Evolutionary conservation across 805 yeast genomes (phyloP), one percentile per base, ranked within the genome.

Genomic region (Henningerozyma blattae): DNA sequence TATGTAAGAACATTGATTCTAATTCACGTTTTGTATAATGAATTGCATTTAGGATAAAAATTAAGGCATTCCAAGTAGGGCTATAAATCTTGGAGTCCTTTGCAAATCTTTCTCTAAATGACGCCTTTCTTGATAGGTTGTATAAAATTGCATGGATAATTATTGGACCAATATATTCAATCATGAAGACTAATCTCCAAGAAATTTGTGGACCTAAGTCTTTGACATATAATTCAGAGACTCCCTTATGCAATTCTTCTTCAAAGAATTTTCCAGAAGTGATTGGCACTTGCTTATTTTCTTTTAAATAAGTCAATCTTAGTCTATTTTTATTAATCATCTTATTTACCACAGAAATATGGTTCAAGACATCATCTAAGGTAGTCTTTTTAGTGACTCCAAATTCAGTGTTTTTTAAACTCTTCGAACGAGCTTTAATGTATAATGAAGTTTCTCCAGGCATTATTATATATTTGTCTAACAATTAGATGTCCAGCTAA

Each of bases 131-230:
- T 8, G 59, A 49, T 31, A 59, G 53, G 35, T 56, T 66, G 54
- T 74, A 89, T 35, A 81, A 62, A 14, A 84, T 36, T 1, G 84
- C 70, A 56, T 87, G 95, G 48, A 89, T 67, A 27, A 87, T 30
- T 36, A 91, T 62, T 8, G 98, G 98, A 3, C 97, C 97, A 14
- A 82, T 46, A 54, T 91, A 91, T 61, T 91, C 98, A 42, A 84
- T 62, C 34, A 84, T 46, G 52, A 77, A 91, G n/a, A 89, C 97
- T 3, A 85, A 70, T 59, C 81, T 72, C 95, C 96, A 91, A 4
- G 77, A 76, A 38, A 91, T 73, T 59, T 91, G 98, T 1, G 87
- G 86, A 15, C 98, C 98, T 40, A 89, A 64, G 52, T 89, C 98
- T 56, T 89, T 87, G 35, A 81, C 81, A 42, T 61, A 71, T 12